These are phyloP conservation scores for Silene noctiflora DNA, from an alignment of 179 eudicot species.

Conservation along the genomic window DNA sequence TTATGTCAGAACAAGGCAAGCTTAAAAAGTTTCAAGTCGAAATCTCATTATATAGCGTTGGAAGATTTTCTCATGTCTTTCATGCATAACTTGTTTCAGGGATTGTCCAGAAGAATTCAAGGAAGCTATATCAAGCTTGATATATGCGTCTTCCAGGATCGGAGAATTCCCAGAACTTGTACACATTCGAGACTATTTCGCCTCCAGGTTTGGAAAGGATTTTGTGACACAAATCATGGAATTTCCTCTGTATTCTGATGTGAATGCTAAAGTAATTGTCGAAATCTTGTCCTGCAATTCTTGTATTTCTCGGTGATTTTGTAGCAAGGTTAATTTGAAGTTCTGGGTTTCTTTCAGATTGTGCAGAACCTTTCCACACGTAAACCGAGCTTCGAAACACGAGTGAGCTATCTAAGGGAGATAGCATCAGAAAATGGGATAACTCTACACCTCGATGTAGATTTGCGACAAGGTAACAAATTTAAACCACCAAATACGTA, in stretches of 20 bases:
- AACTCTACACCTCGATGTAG: slow-evolving; percentile 21
- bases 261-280: slow-evolving; percentile 48
- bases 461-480: slow-evolving; percentile 15
- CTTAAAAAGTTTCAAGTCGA: not conserved
- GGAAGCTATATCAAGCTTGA: slow-evolving; percentile 60
- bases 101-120: slow-evolving; percentile 58
- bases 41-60: not conserved
- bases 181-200: slow-evolving; percentile 46
- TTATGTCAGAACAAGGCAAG: too few species aligned
- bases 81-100: slow-evolving; percentile 28
- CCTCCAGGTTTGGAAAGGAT: slow-evolving; percentile 51
- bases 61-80: not conserved
- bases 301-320: not conserved
- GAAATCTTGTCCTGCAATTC: not conserved
- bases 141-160: slow-evolving; percentile 61
- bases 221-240: slow-evolving; percentile 43
- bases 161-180: slow-evolving; percentile 72
- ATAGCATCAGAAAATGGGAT: slow-evolving; percentile 46
- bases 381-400: slow-evolving; percentile 40
- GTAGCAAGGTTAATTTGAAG: not conserved
- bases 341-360: slow-evolving; percentile 32
- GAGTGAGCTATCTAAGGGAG: slow-evolving; percentile 34
- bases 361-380: slow-evolving; percentile 38
- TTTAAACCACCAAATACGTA: not conserved
- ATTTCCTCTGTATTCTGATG: slow-evolving; percentile 43